These are phyloP conservation scores for Debaryomyces singareniensis DNA, from an alignment of 1,139 yeast species.

Conservation along the genomic window DNA sequence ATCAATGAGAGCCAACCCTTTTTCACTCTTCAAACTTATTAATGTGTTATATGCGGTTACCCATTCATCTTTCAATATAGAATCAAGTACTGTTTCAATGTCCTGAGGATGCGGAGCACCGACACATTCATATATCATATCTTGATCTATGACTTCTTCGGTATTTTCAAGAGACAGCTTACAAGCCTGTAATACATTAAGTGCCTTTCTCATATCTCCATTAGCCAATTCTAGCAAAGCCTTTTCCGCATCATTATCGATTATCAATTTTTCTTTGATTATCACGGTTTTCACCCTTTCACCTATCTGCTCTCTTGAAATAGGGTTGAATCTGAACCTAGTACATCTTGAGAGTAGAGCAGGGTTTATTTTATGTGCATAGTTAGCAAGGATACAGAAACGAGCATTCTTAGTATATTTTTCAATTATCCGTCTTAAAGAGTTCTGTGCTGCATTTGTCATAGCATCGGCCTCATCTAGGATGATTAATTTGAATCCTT, in stretches of 20 bases:
- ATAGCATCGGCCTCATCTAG: slow-evolving; percentile 98
- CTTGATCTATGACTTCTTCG: slow-evolving; percentile 51
- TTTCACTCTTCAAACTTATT: slow-evolving; percentile 52
- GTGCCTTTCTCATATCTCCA: slow-evolving; percentile 96
- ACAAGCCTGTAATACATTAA: slow-evolving; percentile 93
- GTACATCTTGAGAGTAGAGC: slow-evolving; percentile 94
- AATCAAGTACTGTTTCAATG: slow-evolving; percentile 64
- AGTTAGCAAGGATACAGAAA: slow-evolving; percentile 93
- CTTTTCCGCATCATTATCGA: slow-evolving; percentile 52
- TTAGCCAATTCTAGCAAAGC: slow-evolving; percentile 66
- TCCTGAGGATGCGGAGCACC: slow-evolving; percentile 95
- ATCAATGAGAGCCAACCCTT: slow-evolving; percentile 89
- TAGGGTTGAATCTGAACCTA: slow-evolving; percentile 85
- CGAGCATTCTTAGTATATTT: slow-evolving; percentile 92
- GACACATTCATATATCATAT: slow-evolving; percentile 85
- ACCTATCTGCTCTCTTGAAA: slow-evolving; percentile 59
- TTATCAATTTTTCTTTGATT: slow-evolving; percentile 54
- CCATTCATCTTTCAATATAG: slow-evolving; percentile 86
- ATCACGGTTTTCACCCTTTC: slow-evolving; percentile 65
- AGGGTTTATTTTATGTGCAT: slow-evolving; percentile 92
- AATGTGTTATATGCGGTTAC: slow-evolving; percentile 66
- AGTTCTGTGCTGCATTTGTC: slow-evolving; percentile 94
- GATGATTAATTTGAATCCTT: slow-evolving; percentile 81
- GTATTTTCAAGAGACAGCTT: slow-evolving; percentile 57
- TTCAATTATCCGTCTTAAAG: slow-evolving; percentile 86